Evolutionary conservation across 495 filamentous ascomycete species (phyloP).

Genomic region (Rostrohypoxylon terebratum): DNA sequence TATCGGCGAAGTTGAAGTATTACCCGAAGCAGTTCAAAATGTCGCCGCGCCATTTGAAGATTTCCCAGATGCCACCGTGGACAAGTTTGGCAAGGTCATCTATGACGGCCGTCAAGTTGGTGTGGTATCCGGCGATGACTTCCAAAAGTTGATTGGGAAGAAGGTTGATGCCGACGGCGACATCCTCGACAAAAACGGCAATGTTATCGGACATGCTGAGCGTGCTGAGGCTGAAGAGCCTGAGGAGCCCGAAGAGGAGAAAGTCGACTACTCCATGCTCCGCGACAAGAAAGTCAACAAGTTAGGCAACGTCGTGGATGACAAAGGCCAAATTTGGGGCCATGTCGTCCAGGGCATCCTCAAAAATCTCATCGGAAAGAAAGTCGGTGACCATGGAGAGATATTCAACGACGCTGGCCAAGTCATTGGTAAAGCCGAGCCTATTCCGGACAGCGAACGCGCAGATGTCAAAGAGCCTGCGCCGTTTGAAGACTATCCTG

Average conservation of each 20-base stretch:
- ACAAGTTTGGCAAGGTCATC: constrained; percentile 76
- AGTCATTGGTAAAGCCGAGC: constrained; percentile 77
- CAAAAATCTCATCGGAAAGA: constrained; percentile 74
- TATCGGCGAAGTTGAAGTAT: constrained; percentile 78
- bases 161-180: constrained; percentile 71
- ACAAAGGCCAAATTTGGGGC: constrained; percentile 76
- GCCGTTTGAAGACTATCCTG: constrained; percentile 80
- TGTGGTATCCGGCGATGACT: constrained; percentile 75
- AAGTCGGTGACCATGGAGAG: constrained; percentile 76
- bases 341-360: constrained; percentile 75
- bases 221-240: constrained; percentile 59
- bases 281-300: constrained; percentile 81
- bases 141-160: constrained; percentile 67
- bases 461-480: constrained; percentile 73
- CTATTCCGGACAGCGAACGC: constrained; percentile 77
- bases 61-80: constrained; percentile 76
- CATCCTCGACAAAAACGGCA: constrained; percentile 71
- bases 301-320: constrained; percentile 77
- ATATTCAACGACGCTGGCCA: constrained; percentile 81
- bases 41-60: constrained; percentile 78
- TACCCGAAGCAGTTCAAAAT: constrained; percentile 72
- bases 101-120: constrained; percentile 78
- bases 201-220: constrained; percentile 70
- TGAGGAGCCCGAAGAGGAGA: constrained; percentile 56
- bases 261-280: constrained; percentile 71